Evolutionary conservation across 805 yeast genomes (phyloP).

Genomic region (Starmerella davenportii): DNA sequence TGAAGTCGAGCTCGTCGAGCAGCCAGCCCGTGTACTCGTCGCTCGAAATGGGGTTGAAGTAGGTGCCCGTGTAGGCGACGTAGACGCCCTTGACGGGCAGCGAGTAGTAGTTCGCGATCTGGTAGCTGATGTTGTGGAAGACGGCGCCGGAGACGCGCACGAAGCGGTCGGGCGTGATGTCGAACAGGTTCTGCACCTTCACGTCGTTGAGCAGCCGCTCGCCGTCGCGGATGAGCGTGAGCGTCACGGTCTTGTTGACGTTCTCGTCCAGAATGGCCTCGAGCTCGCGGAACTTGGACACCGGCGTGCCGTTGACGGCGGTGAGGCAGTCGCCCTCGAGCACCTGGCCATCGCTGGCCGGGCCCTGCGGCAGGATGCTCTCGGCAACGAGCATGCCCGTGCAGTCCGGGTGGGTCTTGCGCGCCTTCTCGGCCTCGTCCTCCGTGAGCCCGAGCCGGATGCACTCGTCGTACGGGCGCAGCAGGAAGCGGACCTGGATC

Average conservation of each 20-base stretch:
- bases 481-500: conserved; percentile 74
- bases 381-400: conserved; percentile 76
- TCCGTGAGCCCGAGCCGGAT: conserved; percentile 64
- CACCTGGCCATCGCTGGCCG: conserved; percentile 44
- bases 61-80: conserved; percentile 58
- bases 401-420: conserved; percentile 49
- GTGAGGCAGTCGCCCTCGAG: conserved; percentile 76
- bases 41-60: conserved; percentile 30
- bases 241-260: conserved; percentile 39
- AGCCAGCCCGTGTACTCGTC: conserved; percentile 62
- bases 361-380: conserved; percentile 67
- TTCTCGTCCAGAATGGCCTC: conserved; percentile 64
- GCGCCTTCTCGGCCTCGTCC: conserved; percentile 52
- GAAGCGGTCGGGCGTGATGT: conserved; percentile 64
- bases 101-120: conserved; percentile 69
- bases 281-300: conserved; percentile 58
- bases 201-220: conserved; percentile 33
- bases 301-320: conserved; percentile 45
- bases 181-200: conserved; percentile 55
- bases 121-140: conserved; percentile 72
- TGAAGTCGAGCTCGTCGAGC: conserved; percentile 57
- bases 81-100: conserved; percentile 75
- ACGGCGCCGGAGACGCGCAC: conserved; percentile 75
- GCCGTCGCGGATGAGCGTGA: conserved; percentile 63
- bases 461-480: conserved; percentile 82